These are phyloP conservation scores for Candida fluviatilis DNA, from an alignment of 805 yeast species.

Conservation along the genomic window DNA sequence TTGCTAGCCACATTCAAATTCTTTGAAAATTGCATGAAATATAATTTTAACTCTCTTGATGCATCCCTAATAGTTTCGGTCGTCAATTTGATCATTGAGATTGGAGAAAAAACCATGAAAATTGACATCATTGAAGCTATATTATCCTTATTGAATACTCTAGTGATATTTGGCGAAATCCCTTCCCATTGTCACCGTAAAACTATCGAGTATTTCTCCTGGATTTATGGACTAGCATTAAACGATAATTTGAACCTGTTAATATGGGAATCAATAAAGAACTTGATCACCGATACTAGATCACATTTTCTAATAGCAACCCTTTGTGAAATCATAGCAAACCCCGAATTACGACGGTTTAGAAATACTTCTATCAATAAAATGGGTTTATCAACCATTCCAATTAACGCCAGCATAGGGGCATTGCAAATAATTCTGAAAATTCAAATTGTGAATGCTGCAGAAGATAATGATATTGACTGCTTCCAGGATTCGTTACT, in stretches of 20 bases:
- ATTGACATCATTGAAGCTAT: conserved; percentile 31
- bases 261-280: conserved; percentile 36
- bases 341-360: conserved; percentile 17
- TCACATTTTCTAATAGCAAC: conserved; percentile 19
- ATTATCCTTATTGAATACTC: conserved; percentile 39
- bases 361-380: conserved; percentile 1
- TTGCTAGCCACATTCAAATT: conserved; percentile 25
- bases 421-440: conserved; percentile 34
- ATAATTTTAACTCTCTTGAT: conserved; percentile 43
- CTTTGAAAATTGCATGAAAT: conserved; percentile 43
- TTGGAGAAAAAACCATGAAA: conserved; percentile 39
- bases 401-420: conserved; percentile 30
- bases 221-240: conserved; percentile 28
- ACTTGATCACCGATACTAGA: conserved; percentile 34
- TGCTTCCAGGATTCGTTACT: conserved; percentile 24
- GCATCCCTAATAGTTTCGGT: conserved; percentile 29
- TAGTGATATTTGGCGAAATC: conserved; percentile 42
- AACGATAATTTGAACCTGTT: conserved; percentile 28
- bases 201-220: conserved; percentile 44
- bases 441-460: conserved; percentile 20
- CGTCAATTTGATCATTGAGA: conserved; percentile 28
- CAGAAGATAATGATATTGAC: conserved; percentile 18
- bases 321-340: conserved; percentile 17
- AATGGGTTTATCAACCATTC: not conserved
- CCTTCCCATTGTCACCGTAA: conserved; percentile 37